Evolutionary conservation across 306 rosid species (phyloP).

Genomic region (Vigna hirtella): DNA sequence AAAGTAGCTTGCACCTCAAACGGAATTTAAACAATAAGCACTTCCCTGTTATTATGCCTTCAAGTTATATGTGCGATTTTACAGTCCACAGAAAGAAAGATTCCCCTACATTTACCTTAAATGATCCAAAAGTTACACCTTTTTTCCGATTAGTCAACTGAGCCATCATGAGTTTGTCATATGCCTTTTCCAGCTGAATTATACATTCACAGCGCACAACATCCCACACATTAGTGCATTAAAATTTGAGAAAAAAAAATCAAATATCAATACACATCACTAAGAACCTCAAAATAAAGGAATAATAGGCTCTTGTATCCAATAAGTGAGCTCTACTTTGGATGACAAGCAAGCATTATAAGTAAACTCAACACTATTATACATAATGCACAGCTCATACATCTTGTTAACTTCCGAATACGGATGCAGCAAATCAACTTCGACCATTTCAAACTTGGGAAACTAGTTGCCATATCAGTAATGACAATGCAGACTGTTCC

Average conservation of each 20-base stretch:
- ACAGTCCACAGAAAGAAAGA: conserved; percentile 34
- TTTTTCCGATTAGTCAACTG: conserved; percentile 89
- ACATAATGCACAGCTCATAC: conserved; percentile 10
- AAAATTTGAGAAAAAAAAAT: conserved; percentile 34
- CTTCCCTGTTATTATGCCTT: neutral
- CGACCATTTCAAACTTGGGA: conserved; percentile 17
- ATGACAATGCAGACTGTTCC: conserved; percentile 1
- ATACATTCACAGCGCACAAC: conserved; percentile 42
- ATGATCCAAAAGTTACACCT: conserved; percentile 86
- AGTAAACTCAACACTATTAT: conserved; percentile 6
- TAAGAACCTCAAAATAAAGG: conserved; percentile 15
- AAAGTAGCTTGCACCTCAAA: conserved; percentile 25
- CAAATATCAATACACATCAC: neutral
- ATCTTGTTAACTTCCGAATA: conserved; percentile 20
- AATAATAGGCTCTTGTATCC: neutral
- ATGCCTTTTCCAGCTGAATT: conserved; percentile 87
- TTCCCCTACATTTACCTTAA: conserved; percentile 63
- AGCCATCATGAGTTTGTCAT: conserved; percentile 96
- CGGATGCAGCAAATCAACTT: conserved; percentile 15
- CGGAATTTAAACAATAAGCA: conserved; percentile 36
- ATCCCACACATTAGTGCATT: conserved; percentile 39
- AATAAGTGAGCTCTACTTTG: neutral
- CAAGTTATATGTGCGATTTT: conserved; percentile 31
- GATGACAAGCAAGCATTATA: neutral
- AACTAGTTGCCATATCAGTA: neutral